phyloP scores from a whole-genome alignment of 2,329 filamentous ascomycete genomes.

The Ophiostoma sp. region DNA sequence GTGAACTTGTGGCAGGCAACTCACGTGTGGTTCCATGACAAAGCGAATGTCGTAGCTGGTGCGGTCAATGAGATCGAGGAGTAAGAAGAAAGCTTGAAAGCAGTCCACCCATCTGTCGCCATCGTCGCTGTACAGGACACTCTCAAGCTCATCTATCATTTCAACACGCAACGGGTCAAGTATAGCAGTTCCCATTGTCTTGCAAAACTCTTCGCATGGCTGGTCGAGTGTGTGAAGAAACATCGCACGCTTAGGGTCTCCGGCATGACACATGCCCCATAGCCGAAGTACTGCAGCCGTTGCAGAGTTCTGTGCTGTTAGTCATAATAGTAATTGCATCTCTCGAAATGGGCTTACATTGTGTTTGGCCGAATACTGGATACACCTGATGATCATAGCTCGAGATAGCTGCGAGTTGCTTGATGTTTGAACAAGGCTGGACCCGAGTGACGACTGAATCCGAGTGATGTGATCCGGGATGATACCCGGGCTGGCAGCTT shows the following conservation, averaged over 20 bases:
- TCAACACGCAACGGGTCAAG: background rate
- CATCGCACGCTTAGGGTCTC: background rate
- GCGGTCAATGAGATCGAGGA: background rate
- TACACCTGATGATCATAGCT: no score
- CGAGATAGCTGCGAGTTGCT: no score
- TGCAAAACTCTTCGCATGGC: no score
- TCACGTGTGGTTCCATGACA: background rate
- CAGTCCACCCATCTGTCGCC: background rate
- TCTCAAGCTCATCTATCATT: background rate
- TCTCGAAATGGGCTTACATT: no score
- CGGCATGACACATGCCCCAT: background rate
- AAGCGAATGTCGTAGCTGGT: background rate
- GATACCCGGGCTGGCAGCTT: no score
- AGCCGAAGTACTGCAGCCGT: background rate
- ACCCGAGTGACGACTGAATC: no score
- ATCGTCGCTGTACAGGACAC: background rate
- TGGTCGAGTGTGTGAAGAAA: no score
- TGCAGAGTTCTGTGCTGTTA: background rate
- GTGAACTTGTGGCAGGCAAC: background rate
- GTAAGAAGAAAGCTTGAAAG: background rate
- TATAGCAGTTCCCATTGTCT: slow-evolving; percentile 27
- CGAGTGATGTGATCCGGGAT: no score
- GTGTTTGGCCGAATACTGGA: no score
- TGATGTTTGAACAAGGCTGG: no score
- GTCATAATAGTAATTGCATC: background rate